Evolutionary conservation across 2,329 filamentous ascomycete genomes (phyloP), one percentile per base, ranked within the genome.

Genomic region (Colletotrichum truncatum): DNA sequence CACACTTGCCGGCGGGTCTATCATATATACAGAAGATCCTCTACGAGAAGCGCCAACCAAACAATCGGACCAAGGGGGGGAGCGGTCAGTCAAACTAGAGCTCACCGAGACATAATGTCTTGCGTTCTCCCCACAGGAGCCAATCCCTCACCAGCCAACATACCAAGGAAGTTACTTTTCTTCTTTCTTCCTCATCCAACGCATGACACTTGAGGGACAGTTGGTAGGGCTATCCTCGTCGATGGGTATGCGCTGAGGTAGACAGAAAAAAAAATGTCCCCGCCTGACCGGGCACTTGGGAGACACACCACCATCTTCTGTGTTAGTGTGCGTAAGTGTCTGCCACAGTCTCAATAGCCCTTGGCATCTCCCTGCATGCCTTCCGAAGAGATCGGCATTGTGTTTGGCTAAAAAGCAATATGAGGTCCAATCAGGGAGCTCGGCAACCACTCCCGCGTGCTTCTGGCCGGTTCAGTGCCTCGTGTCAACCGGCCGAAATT

Each of bases 211-310:
- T 36, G 11, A 28, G 23, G 43, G 28, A 36, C 8, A 30, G 49
- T 62, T 56, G 57, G 57, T 65, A 55, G 63, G 63, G 57, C 57
- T 63, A 65, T 62, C 63, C 63, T 65, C 63, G 57, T 62, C 49
- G 14, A 38, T 56, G 45, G n/a, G 43, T 49, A 51, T 43, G 43
- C 43, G 49, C 57, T 48, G 49, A 55, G 57, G 51, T 43, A 7
- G 43, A 62, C 10, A 36, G 8, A n/a, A n/a, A n/a, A n/a, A n/a
- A n/a, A n/a, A n/a, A n/a, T n/a, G n/a, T n/a, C 62, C 63, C 57
- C 57, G 30, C 57, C 41, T 65, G 63, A 65, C 63, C 63, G 57
- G 28, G 43, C 34, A 62, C 43, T 45, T 65, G 63, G 63, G 63
- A 65, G 63, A 62, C 49, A 65, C 57, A 62, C 34, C 57, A 65